These are phyloP conservation scores for Apiospora rasikravindrae DNA, from an alignment of 2,329 filamentous ascomycete species.

Conservation along the genomic window DNA sequence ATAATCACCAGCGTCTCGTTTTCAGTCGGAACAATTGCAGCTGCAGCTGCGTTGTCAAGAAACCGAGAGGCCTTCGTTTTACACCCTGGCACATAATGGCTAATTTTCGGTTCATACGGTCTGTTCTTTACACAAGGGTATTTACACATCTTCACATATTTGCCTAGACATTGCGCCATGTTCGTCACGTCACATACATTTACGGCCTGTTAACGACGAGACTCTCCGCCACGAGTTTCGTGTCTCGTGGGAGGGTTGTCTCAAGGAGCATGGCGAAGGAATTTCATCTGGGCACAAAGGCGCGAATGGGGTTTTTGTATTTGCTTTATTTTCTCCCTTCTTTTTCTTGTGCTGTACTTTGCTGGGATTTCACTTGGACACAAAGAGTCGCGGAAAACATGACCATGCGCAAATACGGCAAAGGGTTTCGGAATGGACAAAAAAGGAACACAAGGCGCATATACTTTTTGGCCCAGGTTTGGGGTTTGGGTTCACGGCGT, in stretches of 20 bases:
- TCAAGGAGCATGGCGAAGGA: conserved; percentile 13
- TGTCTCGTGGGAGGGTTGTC: neutral
- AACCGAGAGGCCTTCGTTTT: neutral
- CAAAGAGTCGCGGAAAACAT: conserved; percentile 9
- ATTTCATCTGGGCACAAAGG: conserved; percentile 13
- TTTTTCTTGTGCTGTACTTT: conserved; percentile 1
- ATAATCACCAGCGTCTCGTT: neutral
- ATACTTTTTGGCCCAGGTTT: neutral
- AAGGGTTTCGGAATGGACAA: conserved; percentile 17
- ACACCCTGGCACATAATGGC: conserved; percentile 6
- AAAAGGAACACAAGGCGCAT: conserved; percentile 7
- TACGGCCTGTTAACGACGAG: conserved; percentile 11
- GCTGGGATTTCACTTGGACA: conserved; percentile 8
- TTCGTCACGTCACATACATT: conserved; percentile 9
- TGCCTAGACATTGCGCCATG: conserved; percentile 4
- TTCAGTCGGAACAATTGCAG: neutral
- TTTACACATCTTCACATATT: conserved; percentile 4
- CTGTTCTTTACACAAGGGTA: conserved; percentile 10
- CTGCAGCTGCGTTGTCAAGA: neutral
- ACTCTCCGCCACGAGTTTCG: neutral
- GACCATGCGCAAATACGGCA: conserved; percentile 15
- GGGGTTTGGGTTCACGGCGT: conserved; percentile 5
- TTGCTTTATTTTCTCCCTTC: neutral
- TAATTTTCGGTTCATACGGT: conserved; percentile 20
- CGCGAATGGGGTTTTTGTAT: conserved; percentile 16